Percentiles rank a stretch among this genome's conserved stretches.
These are phyloP conservation scores for Primulina huaijiensis DNA, from an alignment of 257 asterid genomes.

Conservation along the genomic window DNA sequence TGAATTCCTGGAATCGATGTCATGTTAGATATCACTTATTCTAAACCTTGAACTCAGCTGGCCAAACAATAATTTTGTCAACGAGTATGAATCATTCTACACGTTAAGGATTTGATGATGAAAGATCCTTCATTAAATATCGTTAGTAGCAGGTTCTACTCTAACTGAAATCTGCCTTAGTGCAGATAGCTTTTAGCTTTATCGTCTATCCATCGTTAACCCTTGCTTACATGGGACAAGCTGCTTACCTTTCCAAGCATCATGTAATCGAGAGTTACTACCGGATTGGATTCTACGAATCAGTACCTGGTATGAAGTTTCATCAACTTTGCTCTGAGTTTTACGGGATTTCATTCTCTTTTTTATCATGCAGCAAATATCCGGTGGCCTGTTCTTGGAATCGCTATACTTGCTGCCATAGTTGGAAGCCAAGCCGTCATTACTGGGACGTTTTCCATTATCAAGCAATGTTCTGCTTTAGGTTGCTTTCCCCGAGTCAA, in stretches of 20 bases:
- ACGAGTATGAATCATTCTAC: too few relatives aligned
- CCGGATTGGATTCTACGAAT: slow-evolving; percentile 79
- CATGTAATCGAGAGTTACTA: slow-evolving; percentile 66
- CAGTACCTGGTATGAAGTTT: slow-evolving; percentile 71
- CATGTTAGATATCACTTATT: too few relatives aligned
- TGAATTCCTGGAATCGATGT: too few relatives aligned
- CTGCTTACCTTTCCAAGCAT: slow-evolving; percentile 92
- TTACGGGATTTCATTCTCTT: too few relatives aligned
- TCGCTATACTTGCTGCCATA: slow-evolving; percentile 95
- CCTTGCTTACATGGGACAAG: slow-evolving; percentile 99
- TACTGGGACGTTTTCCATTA: slow-evolving; percentile 88
- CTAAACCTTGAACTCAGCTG: too few relatives aligned
- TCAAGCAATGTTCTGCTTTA: slow-evolving; percentile 92
- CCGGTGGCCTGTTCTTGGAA: slow-evolving; percentile 88
- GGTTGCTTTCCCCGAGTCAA: slow-evolving; percentile 89
- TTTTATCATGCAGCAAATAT: slow-evolving; percentile 45
- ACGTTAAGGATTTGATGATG: too few relatives aligned
- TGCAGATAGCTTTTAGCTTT: slow-evolving; percentile 84
- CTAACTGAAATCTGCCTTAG: slow-evolving; percentile 9
- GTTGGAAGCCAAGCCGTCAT: slow-evolving; percentile 98
- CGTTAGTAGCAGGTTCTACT: too few relatives aligned
- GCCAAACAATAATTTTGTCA: too few relatives aligned
- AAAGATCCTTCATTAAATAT: too few relatives aligned
- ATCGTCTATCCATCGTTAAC: slow-evolving; percentile 89
- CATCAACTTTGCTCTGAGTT: too few relatives aligned